Base-by-base conservation (phyloP, 202 grass and related monocot species). In the Elaeis oleifera region DNA sequence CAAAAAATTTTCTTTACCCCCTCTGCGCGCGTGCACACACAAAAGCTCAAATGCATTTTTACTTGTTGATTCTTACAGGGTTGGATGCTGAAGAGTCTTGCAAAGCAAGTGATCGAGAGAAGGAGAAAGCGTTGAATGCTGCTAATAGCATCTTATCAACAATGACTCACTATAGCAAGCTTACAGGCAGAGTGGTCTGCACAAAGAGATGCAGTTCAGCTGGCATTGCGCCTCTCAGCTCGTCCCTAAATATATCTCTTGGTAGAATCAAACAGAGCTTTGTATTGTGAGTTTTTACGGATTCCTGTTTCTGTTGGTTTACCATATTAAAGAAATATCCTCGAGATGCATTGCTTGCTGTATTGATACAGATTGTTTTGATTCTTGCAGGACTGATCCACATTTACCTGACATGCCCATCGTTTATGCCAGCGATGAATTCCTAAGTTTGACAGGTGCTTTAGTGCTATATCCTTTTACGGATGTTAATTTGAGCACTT, bases 261-360 rank as follows among this genome's bases (percentile, higher is more conserved):
- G 85, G 88, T 92, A 90, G 94, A 99, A 99, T 99, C 77, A 99
- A 99, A 77, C 83, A 99, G 27, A 89, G 85, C 75, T 99, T 99
- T 84, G 74, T 99, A 73, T 78, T 99, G 94, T 99, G 88, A 99
- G 94, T 97, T 80, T 49, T 84, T 84, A 78, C 31, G 53, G 51
- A 78, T 73, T 75, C 58, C 53, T 88, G 31, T 68, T 76, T n/a
- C 14, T 59, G 50, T 49, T 75, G 57, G 65, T 25, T 60, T 63
- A 79, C 50, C 55, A 21, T 39, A 58, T 22, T 71, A 31, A n/a
- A 53, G 64, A 49, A 48, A 29, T 36, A 15, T 50, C 29, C 69
- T 7, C 51, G 8, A 25, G 29, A 61, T 56, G 53, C 32, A 36
- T 70, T 49, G 23, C 36, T 53, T 68, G 51, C 7, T 36, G 61